A percentile compares a stretch with the other conserved stretches of the same genome.
Conservation (phyloP, 345 rosid genomes). For the Abelmoschus esculentus region DNA sequence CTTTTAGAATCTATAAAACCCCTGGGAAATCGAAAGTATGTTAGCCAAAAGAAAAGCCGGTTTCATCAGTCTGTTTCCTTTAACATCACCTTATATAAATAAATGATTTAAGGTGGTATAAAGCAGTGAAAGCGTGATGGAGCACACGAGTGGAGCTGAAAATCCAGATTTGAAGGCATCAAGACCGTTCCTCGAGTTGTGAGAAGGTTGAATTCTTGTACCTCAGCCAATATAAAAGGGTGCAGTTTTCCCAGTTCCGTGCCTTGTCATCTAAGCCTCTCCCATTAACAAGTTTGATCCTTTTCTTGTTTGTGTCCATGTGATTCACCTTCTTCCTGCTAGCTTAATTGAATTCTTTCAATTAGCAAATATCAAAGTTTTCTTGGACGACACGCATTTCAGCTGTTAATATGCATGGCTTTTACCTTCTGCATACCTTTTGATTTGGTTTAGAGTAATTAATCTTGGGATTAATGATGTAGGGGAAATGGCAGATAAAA, state of each 20-base stretch:
- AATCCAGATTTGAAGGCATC: slow-evolving; percentile 17
- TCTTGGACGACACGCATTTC: background rate
- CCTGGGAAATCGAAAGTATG: background rate
- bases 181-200: slow-evolving; percentile 17
- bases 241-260: background rate
- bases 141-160: slow-evolving; percentile 15
- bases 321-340: too few species aligned
- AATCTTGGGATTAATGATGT: background rate
- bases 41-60: background rate
- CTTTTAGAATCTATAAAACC: slow-evolving; percentile 17
- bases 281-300: background rate
- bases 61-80: background rate
- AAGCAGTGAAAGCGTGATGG: slow-evolving; percentile 1
- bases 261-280: background rate
- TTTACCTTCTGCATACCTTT: background rate
- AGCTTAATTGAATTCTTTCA: too few species aligned
- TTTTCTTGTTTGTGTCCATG: background rate
- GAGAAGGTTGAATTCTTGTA: slow-evolving; percentile 18
- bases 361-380: background rate
- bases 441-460: background rate
- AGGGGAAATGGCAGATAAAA: background rate
- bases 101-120: background rate
- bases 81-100: too few species aligned
- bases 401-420: background rate
- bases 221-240: slow-evolving; percentile 5